Evolutionary conservation across 2,329 filamentous ascomycete genomes (phyloP), one percentile per base, ranked within the genome.

Genomic region (Beauveria varroae): DNA sequence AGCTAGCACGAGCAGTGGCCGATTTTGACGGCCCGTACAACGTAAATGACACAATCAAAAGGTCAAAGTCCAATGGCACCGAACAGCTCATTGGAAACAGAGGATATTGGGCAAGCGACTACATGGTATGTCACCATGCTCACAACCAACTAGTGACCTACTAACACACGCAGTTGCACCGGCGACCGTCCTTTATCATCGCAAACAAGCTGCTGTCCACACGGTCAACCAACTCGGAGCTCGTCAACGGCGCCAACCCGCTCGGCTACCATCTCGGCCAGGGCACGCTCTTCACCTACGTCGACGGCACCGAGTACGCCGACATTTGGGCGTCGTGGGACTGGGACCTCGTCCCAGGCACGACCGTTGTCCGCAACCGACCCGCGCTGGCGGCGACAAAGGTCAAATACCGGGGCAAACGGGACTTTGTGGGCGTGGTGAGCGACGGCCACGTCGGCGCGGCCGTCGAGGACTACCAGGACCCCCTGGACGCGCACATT

Each of bases 261-360:
- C 61, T 64, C 49, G 66, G 61, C 20, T 66, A 66, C 43, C 65
- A 68, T 52, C 63, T 68, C 26, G 66, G 67, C 22, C 67, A 68
- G 53, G 67, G 67, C 47, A 68, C 65, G 1, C 50, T 68, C 2
- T 68, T 66, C 59, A 63, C 63, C 2, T 65, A 67, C 24, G 66
- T 68, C n/a, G 57, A 61, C n/a, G 67, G 67, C 26, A 64, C 62
- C 57, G 66, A 68, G 60, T 68, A 68, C 64, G 64, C 63, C 37
- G 67, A 68, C 60, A 66, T 68, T 8, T 63, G 65, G 64, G 65
- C 51, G 18, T 62, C 65, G 2, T 67, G 66, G 66, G 66, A 68
- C 63, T 68, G 67, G 67, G 65, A 66, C 44, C 64, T 68, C 6
- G 51, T 68, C 7, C 67, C 67, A 2, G 67, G 67, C 28, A 67